Evolutionary conservation across 768 basidiomycete genomes (phyloP).

Genomic region (Amanita thiersii): DNA sequence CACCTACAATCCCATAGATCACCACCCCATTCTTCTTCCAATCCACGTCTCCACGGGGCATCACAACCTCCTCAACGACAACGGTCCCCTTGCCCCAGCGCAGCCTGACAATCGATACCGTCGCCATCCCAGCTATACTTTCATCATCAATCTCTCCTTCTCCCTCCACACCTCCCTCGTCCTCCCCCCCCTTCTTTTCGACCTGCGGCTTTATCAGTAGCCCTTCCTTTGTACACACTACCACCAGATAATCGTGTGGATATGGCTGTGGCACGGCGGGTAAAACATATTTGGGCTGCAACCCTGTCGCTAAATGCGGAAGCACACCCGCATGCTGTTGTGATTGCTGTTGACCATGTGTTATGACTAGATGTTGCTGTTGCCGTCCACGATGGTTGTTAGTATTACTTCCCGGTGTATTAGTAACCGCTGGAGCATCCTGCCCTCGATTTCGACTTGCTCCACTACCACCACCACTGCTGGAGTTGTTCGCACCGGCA

Average conservation of each 20-base stretch:
- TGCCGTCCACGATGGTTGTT: constrained; percentile 10
- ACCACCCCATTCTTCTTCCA: constrained; percentile 50
- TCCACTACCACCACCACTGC: no score
- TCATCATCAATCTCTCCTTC: neutral
- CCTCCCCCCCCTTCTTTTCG: constrained; percentile 13
- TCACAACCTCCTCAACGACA: constrained; percentile 46
- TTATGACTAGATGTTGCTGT: neutral
- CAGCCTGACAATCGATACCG: constrained; percentile 36
- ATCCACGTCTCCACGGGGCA: constrained; percentile 19
- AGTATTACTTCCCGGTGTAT: constrained; percentile 8
- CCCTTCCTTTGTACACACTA: constrained; percentile 51
- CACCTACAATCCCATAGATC: constrained; percentile 71
- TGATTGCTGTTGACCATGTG: constrained; percentile 4
- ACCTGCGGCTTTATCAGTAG: constrained; percentile 59
- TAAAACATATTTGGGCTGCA: constrained; percentile 58
- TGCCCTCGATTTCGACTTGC: no score
- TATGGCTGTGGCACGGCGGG: constrained; percentile 71
- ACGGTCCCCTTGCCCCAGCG: constrained; percentile 45
- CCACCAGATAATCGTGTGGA: constrained; percentile 60
- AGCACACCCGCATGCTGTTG: neutral
- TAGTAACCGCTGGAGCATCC: constrained; percentile 13
- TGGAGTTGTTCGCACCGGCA: constrained; percentile 7
- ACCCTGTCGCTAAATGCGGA: constrained; percentile 19
- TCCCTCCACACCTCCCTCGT: neutral
- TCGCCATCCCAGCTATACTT: constrained; percentile 11